These are phyloP conservation scores for Colletotrichum cordylinicola DNA, from an alignment of 2,329 filamentous ascomycete species.

Conservation along the genomic window DNA sequence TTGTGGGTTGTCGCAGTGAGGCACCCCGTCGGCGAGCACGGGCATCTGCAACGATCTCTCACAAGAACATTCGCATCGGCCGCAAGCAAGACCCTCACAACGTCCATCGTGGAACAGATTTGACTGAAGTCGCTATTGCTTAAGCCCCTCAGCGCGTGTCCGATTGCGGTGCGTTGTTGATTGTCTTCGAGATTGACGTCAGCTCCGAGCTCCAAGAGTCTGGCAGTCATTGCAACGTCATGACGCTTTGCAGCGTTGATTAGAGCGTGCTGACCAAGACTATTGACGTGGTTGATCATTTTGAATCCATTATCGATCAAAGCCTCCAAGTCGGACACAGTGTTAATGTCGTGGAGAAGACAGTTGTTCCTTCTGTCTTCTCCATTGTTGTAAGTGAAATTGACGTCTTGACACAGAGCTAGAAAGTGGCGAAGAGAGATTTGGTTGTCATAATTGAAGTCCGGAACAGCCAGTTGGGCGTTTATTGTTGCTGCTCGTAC, in stretches of 20 bases:
- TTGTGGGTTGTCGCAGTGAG: not conserved
- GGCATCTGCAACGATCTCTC: not conserved
- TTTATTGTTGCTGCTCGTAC: not conserved
- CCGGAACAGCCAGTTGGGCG: not conserved
- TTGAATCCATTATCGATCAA: not conserved
- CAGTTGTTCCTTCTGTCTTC: fast-evolving
- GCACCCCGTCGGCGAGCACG: not conserved
- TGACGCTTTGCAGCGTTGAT: not conserved
- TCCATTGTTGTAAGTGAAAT: not conserved
- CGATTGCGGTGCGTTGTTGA: not conserved
- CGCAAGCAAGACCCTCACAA: not conserved
- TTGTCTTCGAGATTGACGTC: not conserved
- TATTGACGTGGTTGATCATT: not conserved
- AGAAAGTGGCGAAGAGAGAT: not conserved
- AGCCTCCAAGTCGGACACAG: not conserved
- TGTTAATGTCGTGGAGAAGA: not conserved
- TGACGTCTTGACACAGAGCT: not conserved
- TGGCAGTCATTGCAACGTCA: not conserved
- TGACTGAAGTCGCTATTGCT: fast-evolving
- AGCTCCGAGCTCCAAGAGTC: not conserved
- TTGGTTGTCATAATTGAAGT: fast-evolving
- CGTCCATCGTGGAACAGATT: not conserved
- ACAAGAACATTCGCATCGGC: not conserved
- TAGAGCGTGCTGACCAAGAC: not conserved
- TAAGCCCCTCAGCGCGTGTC: not conserved